These are phyloP conservation scores for Corinectria fuckeliana DNA, from an alignment of 2,329 filamentous ascomycete genomes.

Conservation along the genomic window DNA sequence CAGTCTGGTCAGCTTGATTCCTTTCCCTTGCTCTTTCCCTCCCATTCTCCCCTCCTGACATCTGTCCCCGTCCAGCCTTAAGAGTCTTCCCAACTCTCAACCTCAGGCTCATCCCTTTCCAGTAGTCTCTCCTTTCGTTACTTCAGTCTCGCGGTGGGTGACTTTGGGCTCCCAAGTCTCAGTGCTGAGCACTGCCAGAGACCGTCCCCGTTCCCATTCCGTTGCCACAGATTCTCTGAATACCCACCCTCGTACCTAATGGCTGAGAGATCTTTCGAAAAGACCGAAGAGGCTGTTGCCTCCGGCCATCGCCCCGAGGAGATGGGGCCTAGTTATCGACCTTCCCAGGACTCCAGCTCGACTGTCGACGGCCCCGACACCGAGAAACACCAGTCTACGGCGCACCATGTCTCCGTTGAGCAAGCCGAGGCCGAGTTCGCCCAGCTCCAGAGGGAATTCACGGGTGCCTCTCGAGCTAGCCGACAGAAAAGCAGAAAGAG, in stretches of 20 bases:
- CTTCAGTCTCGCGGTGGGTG: constrained; percentile 31
- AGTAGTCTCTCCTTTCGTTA: not conserved
- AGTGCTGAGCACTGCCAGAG: constrained; percentile 18
- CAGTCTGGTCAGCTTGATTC: constrained; percentile 5
- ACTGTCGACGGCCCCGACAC: constrained; percentile 34
- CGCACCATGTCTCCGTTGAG: constrained; percentile 62
- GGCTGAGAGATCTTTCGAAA: constrained; percentile 40
- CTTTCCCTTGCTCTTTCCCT: not conserved
- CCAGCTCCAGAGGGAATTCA: constrained; percentile 68
- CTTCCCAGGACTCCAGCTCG: constrained; percentile 39
- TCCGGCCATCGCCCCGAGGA: constrained; percentile 38
- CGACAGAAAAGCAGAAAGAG: constrained; percentile 36
- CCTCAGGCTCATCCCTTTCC: not conserved
- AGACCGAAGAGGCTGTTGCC: constrained; percentile 39
- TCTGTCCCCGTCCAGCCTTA: not conserved
- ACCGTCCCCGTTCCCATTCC: not conserved
- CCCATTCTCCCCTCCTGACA: not conserved
- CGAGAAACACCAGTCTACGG: constrained; percentile 28
- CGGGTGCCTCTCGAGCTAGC: constrained; percentile 62
- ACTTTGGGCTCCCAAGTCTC: constrained; percentile 38
- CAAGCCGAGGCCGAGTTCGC: constrained; percentile 75
- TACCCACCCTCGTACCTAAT: constrained; percentile 18
- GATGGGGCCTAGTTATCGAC: constrained; percentile 31
- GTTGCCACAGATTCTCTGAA: not conserved
- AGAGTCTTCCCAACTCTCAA: not conserved